phyloP scores from a whole-genome alignment of 1,139 yeast genomes.

The Yamadazyma spencermartinsiae region DNA sequence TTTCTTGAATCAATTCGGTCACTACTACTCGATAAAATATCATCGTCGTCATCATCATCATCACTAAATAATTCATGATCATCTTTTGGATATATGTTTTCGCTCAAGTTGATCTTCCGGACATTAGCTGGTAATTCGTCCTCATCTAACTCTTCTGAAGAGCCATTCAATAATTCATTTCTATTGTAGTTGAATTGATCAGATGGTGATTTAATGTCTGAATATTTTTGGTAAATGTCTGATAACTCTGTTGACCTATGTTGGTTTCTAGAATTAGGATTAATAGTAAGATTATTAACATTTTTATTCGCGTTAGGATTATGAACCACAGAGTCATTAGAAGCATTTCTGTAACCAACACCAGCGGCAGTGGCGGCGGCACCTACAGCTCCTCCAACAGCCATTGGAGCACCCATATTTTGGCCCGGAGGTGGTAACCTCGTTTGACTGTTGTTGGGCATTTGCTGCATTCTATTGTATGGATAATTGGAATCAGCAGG shows the following conservation, averaged over 20 bases:
- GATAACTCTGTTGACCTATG: conserved; percentile 44
- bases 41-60: conserved; percentile 26
- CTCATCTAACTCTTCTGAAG: conserved; percentile 36
- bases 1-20: conserved; percentile 29
- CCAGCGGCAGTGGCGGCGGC: conserved; percentile 5
- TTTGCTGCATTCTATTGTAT: not conserved
- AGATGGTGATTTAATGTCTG: conserved; percentile 43
- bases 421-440: conserved; percentile 4
- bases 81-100: conserved; percentile 38
- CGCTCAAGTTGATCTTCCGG: conserved; percentile 27
- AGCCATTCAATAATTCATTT: conserved; percentile 37
- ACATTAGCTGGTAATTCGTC: conserved; percentile 36
- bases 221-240: conserved; percentile 48
- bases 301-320: conserved; percentile 9
- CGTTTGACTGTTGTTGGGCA: not conserved
- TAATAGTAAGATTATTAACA: conserved; percentile 15
- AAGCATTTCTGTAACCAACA: conserved; percentile 6
- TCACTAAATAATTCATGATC: conserved; percentile 43
- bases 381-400: conserved; percentile 2
- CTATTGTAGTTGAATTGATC: conserved; percentile 36
- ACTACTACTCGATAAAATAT: conserved; percentile 20
- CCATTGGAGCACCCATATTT: conserved; percentile 1
- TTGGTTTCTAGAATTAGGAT: conserved; percentile 10
- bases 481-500: not conserved
- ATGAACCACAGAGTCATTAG: conserved; percentile 11